Evolutionary conservation across 2,329 filamentous ascomycete species (phyloP).

Genomic region (Hansfordia pulvinata): DNA sequence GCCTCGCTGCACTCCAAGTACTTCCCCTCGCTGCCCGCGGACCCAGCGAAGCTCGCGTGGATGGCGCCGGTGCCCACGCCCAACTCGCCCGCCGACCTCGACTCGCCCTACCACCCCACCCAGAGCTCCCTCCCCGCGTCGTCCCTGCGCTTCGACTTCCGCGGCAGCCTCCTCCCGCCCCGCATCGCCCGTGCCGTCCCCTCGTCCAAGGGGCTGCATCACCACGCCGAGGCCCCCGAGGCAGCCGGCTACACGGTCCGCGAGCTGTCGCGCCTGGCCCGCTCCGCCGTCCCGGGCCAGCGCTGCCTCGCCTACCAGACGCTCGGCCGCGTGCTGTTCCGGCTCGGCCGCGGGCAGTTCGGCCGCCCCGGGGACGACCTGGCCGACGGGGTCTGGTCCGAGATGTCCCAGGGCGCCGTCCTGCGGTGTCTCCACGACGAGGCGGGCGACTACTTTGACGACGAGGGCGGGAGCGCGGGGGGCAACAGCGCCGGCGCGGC

Average conservation of each 20-base stretch:
- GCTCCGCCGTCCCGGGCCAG: conserved; percentile 75
- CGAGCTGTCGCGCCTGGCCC: conserved; percentile 68
- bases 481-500: no score
- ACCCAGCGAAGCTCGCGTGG: conserved; percentile 81
- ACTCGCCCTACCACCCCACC: conserved; percentile 71
- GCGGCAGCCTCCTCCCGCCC: conserved; percentile 67
- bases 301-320: conserved; percentile 87
- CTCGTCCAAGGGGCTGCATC: conserved; percentile 69
- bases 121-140: conserved; percentile 59
- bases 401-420: conserved; percentile 62
- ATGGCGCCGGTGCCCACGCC: conserved; percentile 61
- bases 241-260: conserved; percentile 88
- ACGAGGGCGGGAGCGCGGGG: no score
- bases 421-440: conserved; percentile 67
- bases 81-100: conserved; percentile 49
- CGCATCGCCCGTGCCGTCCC: conserved; percentile 61
- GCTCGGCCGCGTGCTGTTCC: conserved; percentile 70
- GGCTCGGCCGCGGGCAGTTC: conserved; percentile 62
- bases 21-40: conserved; percentile 76
- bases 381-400: conserved; percentile 71
- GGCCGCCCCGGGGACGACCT: conserved; percentile 51
- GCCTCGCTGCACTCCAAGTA: conserved; percentile 79
- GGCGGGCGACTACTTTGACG: conserved; percentile 49
- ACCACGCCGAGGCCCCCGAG: conserved; percentile 85
- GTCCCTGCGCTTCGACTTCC: conserved; percentile 80